Percentiles rank a stretch among this genome's conserved stretches.
Evolutionary conservation across 176 grass and related monocot species (phyloP).

Genomic region (Triticum dicoccoides): DNA sequence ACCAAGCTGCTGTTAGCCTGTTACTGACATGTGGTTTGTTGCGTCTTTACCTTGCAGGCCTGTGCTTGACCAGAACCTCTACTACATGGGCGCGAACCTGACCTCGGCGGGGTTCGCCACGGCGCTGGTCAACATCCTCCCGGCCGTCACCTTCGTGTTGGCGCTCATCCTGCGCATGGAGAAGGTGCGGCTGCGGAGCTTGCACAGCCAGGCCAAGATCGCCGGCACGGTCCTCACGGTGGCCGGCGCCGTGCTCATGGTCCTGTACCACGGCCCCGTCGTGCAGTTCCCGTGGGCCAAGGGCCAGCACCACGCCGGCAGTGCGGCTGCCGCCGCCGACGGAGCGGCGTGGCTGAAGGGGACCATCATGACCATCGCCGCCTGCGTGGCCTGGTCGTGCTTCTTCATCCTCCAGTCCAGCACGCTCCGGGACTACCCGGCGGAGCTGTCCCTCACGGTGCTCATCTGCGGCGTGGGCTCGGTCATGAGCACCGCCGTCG

Average conservation of each 20-base stretch:
- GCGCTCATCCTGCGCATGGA: too few species aligned
- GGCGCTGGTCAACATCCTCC: too few species aligned
- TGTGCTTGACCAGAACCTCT: constrained; percentile 55
- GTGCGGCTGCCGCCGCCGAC: not conserved
- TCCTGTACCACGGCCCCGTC: too few species aligned
- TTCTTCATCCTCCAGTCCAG: constrained; percentile 62
- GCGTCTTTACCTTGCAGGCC: constrained; percentile 33
- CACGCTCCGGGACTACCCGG: constrained; percentile 55
- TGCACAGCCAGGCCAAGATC: too few species aligned
- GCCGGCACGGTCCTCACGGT: too few species aligned
- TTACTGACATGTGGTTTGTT: not conserved
- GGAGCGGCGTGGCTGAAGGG: constrained; percentile 49
- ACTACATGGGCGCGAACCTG: constrained; percentile 59
- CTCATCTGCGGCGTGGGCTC: constrained; percentile 73
- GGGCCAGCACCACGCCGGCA: constrained; percentile 23
- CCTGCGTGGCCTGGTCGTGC: constrained; percentile 33
- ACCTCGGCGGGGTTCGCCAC: not conserved
- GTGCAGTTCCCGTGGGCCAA: too few species aligned
- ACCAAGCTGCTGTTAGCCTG: not conserved
- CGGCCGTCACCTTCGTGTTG: too few species aligned
- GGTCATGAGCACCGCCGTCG: constrained; percentile 50
- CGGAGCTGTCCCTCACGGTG: constrained; percentile 16
- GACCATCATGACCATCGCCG: constrained; percentile 45
- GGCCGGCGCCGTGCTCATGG: too few species aligned
- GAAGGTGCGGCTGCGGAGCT: too few species aligned